Evolutionary conservation across 2,329 filamentous ascomycete species (phyloP).

Genomic region (Fusarium sp.): DNA sequence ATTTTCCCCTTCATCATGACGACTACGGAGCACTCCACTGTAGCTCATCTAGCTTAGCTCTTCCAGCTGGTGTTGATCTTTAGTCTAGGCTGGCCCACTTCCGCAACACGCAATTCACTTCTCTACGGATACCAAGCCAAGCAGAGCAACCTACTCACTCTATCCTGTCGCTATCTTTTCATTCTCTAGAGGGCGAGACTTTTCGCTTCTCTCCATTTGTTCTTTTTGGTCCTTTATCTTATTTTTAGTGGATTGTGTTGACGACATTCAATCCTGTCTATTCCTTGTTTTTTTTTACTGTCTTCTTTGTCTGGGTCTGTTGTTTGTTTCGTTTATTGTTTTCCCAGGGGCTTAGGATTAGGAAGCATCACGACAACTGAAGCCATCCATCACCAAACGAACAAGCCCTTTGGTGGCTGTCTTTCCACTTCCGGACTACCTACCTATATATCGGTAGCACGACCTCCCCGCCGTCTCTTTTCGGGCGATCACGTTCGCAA

Average conservation of each 20-base stretch:
- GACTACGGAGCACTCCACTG: conserved; percentile 13
- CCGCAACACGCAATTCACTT: conserved; percentile 26
- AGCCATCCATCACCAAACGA: conserved; percentile 28
- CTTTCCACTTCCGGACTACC: not conserved
- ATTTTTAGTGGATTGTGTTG: conserved; percentile 23
- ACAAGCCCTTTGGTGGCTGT: conserved; percentile 21
- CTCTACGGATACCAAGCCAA: not conserved
- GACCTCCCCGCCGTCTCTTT: not conserved
- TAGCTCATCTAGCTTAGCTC: conserved; percentile 3
- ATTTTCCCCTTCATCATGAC: conserved; percentile 42
- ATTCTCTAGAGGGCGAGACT: conserved; percentile 16
- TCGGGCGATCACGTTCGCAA: not conserved
- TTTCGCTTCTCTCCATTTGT: conserved; percentile 14
- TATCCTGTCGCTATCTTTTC: conserved; percentile 26
- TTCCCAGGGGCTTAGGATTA: not conserved
- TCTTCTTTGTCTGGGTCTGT: conserved; percentile 4
- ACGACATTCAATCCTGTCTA: conserved; percentile 7
- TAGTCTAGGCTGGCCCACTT: conserved; percentile 22
- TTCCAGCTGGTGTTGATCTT: conserved; percentile 22
- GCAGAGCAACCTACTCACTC: not conserved
- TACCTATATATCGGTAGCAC: not conserved
- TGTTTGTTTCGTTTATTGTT: conserved; percentile 17
- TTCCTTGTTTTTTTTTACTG: conserved; percentile 2
- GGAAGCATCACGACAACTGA: conserved; percentile 4
- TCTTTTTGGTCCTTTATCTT: conserved; percentile 9